A percentile compares a stretch with the other conserved stretches of the same genome.
Evolutionary conservation across 1,139 yeast species (phyloP).

Genomic region (Arxiozyma telluris): DNA sequence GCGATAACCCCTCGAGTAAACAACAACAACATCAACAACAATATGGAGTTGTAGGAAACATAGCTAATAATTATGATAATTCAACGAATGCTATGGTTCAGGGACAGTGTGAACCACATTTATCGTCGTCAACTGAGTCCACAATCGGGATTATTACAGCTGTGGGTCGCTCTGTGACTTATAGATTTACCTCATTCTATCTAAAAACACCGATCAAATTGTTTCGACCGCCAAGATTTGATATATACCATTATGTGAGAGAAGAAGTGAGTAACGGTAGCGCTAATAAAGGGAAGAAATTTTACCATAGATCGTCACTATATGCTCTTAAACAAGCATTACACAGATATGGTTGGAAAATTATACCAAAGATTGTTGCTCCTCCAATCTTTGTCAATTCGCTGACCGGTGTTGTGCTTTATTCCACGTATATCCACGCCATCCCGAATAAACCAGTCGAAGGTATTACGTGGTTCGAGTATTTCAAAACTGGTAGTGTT

Average conservation of each 20-base stretch:
- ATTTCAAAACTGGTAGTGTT: conserved; percentile 70
- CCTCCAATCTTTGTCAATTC: conserved; percentile 88
- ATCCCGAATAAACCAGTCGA: conserved; percentile 20
- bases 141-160: conserved; percentile 58
- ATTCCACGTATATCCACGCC: conserved; percentile 64
- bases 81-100: background rate
- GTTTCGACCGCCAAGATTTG: conserved; percentile 84
- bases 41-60: background rate
- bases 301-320: conserved; percentile 56
- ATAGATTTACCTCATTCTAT: conserved; percentile 70
- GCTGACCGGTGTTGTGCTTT: conserved; percentile 74
- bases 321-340: conserved; percentile 68
- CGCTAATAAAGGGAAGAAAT: background rate
- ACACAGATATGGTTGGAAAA: conserved; percentile 73
- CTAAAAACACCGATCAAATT: conserved; percentile 77
- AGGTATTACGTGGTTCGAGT: conserved; percentile 33
- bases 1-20: background rate
- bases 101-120: background rate
- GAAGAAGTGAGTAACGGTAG: conserved; percentile 12
- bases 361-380: conserved; percentile 71
- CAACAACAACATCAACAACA: background rate
- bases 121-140: background rate
- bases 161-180: conserved; percentile 72
- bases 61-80: background rate
- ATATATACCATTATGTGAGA: conserved; percentile 62